Base-by-base conservation (phyloP, 805 yeast genomes). In the Metschnikowia santaceciliae region DNA sequence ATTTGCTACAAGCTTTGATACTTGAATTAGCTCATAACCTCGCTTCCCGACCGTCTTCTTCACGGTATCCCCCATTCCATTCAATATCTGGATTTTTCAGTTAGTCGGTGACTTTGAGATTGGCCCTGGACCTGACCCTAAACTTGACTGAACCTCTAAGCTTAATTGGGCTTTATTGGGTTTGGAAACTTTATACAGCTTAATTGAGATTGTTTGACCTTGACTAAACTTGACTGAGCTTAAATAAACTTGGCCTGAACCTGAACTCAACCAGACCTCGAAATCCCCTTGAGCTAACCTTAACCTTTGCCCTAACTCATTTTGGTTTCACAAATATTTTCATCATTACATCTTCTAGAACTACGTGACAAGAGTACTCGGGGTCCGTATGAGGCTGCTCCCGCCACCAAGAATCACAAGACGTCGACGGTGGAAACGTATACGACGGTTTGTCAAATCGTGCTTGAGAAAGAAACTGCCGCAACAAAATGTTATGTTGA, bases 331-430 rank as follows among this genome's bases (percentile, higher is more conserved):
- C 11, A 8, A 26, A 26, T 26, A 26, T 26, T 22, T 22, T 10
- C 11, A 26, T 26, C 30, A 26, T 26, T 26, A 26, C 11, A 26
- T 8, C 30, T 26, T 26, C n/a, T 13, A 17, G 22, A 19, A 19
- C n/a, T 37, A 19, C 10, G n/a, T 20, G 23, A 15, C 15, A 38
- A 13, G 11, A n/a, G 20, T 7, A 14, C 8, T 36, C 30, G 23
- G 7, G 2, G 15, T 14, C 26, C 17, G 6, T 11, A 53, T 54
- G 56, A 40, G 58, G 32, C 58, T 54, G 58, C 45, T 56, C 32
- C 61, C 60, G 10, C 61, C 61, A 6, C 61, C 61, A 13, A 49
- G 58, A 8, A 40, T 52, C 4, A 58, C 59, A 6, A 36, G 45
- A 8, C 23, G 49, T 13, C 49, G 61, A 11, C 51, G 51, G 30